A percentile compares a stretch with the other conserved stretches of the same genome.
Conservation (phyloP, 768 basidiomycete genomes). For the Chlorophyllum brunneum region DNA sequence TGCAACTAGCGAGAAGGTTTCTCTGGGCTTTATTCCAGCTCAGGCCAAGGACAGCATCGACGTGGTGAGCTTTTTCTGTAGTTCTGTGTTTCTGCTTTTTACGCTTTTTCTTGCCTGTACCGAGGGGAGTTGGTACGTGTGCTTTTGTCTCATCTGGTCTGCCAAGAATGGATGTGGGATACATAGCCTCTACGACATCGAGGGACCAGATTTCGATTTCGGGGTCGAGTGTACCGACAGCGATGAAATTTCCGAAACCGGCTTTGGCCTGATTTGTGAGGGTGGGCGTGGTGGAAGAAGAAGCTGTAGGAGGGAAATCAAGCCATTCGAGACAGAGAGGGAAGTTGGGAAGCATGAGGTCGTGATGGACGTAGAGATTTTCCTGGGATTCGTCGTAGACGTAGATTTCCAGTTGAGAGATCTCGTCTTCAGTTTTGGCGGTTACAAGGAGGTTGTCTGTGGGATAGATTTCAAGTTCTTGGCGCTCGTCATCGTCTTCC, state of each 20-base stretch:
- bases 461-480: conserved; percentile 85
- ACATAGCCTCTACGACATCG: conserved; percentile 90
- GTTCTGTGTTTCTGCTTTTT: conserved; percentile 76
- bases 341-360: conserved; percentile 95
- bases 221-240: conserved; percentile 95
- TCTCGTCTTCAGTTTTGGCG: conserved; percentile 95
- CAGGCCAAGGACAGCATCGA: conserved; percentile 89
- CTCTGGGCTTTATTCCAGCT: conserved; percentile 90
- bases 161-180: conserved; percentile 88
- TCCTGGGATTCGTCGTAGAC: conserved; percentile 92
- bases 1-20: conserved; percentile 88
- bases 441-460: conserved; percentile 90
- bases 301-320: conserved; percentile 79
- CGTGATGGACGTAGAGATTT: conserved; percentile 94
- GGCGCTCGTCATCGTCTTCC: conserved; percentile 80
- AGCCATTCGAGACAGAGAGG: conserved; percentile 99
- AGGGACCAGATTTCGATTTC: conserved; percentile 99
- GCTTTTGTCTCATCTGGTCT: conserved; percentile 80
- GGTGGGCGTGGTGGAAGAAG: conserved; percentile 30
- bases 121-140: conserved; percentile 72
- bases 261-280: conserved; percentile 23
- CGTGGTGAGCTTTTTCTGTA: conserved; percentile 68
- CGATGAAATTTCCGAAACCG: conserved; percentile 84
- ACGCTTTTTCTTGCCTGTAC: conserved; percentile 96
- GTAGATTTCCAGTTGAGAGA: conserved; percentile 93